Conservation (phyloP, 2,329 filamentous ascomycete genomes). For the Periglandula ipomoeae region DNA sequence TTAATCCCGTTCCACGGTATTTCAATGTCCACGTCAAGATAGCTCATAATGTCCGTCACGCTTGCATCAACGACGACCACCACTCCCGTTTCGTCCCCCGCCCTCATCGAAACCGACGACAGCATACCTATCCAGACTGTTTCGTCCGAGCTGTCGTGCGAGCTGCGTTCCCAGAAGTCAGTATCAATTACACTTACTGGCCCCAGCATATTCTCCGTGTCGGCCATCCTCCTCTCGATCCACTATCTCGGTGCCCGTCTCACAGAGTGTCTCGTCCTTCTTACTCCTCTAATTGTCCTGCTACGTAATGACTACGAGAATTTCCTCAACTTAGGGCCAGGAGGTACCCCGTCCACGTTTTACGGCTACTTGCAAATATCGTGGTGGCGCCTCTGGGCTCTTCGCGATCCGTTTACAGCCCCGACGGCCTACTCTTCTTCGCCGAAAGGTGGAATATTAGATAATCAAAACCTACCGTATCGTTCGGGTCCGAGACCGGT, state of each 20-base stretch:
- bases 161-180: conserved; percentile 35
- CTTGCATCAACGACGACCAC: not conserved
- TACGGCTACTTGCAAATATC: conserved; percentile 65
- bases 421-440: conserved; percentile 45
- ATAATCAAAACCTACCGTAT: conserved; percentile 41
- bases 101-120: not conserved
- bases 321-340: conserved; percentile 69
- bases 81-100: not conserved
- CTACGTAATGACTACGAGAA: conserved; percentile 64
- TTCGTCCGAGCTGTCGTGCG: conserved; percentile 1
- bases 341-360: conserved; percentile 68
- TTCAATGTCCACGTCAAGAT: not conserved
- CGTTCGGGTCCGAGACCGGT: conserved; percentile 55
- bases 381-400: conserved; percentile 60
- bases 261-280: conserved; percentile 39
- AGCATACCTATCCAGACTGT: not conserved
- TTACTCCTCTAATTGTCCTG: conserved; percentile 39
- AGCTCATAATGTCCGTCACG: conserved; percentile 5
- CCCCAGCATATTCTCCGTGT: conserved; percentile 34
- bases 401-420: conserved; percentile 60
- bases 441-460: conserved; percentile 46
- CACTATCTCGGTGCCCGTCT: conserved; percentile 39
- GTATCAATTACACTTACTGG: conserved; percentile 46
- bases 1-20: not conserved
- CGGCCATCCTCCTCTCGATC: conserved; percentile 38